Percentiles rank a stretch among this genome's conserved stretches.
Evolutionary conservation across 257 asterid species (phyloP).

Genomic region (Gentiana macrophylla): DNA sequence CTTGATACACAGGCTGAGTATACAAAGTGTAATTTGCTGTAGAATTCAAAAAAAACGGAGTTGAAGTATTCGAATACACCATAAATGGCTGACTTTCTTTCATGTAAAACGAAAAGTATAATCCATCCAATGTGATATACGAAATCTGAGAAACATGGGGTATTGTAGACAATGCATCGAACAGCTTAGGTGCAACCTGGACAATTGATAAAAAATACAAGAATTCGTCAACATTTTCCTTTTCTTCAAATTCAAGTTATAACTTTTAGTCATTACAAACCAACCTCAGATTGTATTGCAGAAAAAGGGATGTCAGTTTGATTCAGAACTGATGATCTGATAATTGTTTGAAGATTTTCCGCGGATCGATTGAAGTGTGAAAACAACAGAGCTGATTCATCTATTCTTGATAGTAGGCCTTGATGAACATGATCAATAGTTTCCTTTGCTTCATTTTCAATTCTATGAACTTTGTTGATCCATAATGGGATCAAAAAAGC

Average conservation of each 20-base stretch:
- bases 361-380: slow-evolving; percentile 4
- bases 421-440: slow-evolving; percentile 13
- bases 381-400: slow-evolving; percentile 14
- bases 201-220: not conserved
- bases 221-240: too few species aligned
- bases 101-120: slow-evolving; percentile 10
- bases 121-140: slow-evolving; percentile 17
- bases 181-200: slow-evolving; percentile 19
- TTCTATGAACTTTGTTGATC: slow-evolving; percentile 22
- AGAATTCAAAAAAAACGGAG: not conserved
- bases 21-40: slow-evolving; percentile 1
- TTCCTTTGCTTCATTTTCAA: slow-evolving; percentile 23
- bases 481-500: slow-evolving; percentile 33
- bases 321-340: slow-evolving; percentile 5
- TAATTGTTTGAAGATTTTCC: not conserved
- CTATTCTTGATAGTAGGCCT: slow-evolving; percentile 9
- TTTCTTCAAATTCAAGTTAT: too few species aligned
- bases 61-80: slow-evolving; percentile 13
- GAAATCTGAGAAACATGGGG: slow-evolving; percentile 17
- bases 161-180: slow-evolving; percentile 13
- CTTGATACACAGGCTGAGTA: slow-evolving; percentile 22
- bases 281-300: slow-evolving; percentile 5
- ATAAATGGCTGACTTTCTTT: slow-evolving; percentile 7
- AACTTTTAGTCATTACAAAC: not conserved
- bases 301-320: slow-evolving; percentile 4